These are phyloP conservation scores for Fraxinus americana DNA, from an alignment of 257 asterid species.

Conservation along the genomic window DNA sequence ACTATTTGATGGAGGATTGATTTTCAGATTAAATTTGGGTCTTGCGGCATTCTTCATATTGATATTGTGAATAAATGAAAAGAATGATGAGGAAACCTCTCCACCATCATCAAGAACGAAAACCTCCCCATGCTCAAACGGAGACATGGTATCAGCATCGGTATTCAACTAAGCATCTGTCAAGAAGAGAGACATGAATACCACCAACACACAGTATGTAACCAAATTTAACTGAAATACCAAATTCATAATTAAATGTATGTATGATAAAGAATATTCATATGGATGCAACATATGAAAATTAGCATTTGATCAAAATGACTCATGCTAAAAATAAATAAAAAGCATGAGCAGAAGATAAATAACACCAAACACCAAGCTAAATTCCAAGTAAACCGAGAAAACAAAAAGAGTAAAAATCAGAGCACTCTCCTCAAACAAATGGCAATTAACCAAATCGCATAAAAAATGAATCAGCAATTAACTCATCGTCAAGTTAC, in stretches of 20 bases:
- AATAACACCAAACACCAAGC: not conserved
- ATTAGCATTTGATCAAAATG: not conserved
- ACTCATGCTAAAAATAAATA: not conserved
- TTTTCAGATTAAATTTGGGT: not conserved
- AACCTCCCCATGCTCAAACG: constrained; percentile 98
- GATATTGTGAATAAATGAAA: not conserved
- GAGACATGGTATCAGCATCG: constrained; percentile 99
- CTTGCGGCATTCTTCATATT: not conserved
- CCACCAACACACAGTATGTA: not conserved
- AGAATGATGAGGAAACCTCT: constrained; percentile 60
- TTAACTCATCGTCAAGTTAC: not conserved
- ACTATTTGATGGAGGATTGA: not conserved
- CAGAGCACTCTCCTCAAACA: not conserved
- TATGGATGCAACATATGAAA: not conserved
- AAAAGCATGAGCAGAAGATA: not conserved
- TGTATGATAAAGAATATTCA: not conserved
- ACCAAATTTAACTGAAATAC: not conserved
- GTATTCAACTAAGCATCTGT: constrained; percentile 93
- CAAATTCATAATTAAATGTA: too few species aligned
- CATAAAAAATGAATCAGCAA: not conserved
- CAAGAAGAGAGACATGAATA: constrained; percentile 12
- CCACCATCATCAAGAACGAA: constrained; percentile 98
- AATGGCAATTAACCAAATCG: not conserved
- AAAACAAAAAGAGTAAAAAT: not conserved
- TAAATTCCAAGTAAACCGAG: not conserved